Evolutionary conservation across 1,139 yeast species (phyloP).

Genomic region (Kluyveromyces marxianus): DNA sequence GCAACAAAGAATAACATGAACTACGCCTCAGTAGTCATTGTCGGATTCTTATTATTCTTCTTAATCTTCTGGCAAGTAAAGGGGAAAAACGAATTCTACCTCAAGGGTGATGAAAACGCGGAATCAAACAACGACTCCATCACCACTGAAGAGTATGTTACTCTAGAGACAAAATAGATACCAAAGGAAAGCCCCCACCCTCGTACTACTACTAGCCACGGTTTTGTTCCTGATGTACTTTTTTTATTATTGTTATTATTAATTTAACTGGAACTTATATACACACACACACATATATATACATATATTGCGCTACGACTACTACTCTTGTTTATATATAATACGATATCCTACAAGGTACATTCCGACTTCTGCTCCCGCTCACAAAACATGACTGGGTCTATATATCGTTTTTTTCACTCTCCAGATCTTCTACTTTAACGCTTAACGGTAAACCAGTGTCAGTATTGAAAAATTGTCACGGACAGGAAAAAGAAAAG

Average conservation of each 20-base stretch:
- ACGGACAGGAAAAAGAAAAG: neutral
- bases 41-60: constrained; percentile 46
- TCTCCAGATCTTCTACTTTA: neutral
- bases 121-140: neutral
- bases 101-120: constrained; percentile 17
- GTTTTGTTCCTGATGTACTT: too few relatives aligned
- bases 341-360: too few relatives aligned
- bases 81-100: constrained; percentile 34
- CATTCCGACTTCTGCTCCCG: too few relatives aligned
- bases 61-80: constrained; percentile 47
- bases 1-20: constrained; percentile 58
- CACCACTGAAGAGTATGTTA: neutral
- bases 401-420: neutral
- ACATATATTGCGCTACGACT: too few relatives aligned
- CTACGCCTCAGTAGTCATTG: constrained; percentile 62
- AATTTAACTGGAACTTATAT: too few relatives aligned
- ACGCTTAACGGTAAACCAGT: neutral
- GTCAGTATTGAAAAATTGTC: neutral
- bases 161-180: neutral
- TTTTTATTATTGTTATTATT: too few relatives aligned
- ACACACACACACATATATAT: too few relatives aligned
- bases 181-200: neutral
- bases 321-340: too few relatives aligned
- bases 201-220: too few relatives aligned
- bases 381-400: too few relatives aligned